phyloP scores from a whole-genome alignment of 2,329 filamentous ascomycete genomes.

The Akanthomyces dipterigenus region DNA sequence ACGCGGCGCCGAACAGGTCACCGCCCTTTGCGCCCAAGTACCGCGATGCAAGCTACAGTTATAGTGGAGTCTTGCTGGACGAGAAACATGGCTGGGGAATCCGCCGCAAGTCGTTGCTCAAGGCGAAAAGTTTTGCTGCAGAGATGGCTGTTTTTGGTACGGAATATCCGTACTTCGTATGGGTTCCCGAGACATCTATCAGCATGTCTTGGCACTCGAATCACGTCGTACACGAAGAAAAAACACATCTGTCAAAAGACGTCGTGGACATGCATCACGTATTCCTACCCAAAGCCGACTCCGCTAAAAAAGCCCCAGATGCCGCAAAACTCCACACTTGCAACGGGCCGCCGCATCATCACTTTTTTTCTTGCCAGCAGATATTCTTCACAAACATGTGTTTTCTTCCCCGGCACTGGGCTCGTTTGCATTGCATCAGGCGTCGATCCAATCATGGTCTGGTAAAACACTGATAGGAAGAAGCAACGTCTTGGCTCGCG shows the following conservation, averaged over 20 bases:
- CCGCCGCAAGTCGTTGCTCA: not conserved
- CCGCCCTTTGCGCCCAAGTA: conserved; percentile 10
- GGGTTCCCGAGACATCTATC: not conserved
- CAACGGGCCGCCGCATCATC: conserved; percentile 10
- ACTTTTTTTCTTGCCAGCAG: not conserved
- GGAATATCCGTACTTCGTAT: not conserved
- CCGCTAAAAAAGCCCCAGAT: not conserved
- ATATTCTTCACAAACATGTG: not conserved
- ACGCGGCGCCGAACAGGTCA: conserved; percentile 1
- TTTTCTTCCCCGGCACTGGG: not conserved
- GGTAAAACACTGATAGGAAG: too few species aligned
- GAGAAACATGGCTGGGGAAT: not conserved
- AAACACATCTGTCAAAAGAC: not conserved
- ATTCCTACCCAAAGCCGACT: not conserved
- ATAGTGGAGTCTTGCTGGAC: not conserved
- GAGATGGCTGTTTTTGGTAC: too few species aligned
- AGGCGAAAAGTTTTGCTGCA: not conserved
- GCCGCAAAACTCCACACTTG: not conserved
- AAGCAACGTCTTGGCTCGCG: not conserved
- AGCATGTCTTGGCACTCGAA: not conserved
- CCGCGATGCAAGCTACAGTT: not conserved
- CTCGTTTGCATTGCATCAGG: not conserved
- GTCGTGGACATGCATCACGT: not conserved
- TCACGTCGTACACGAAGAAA: not conserved
- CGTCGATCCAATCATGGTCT: not conserved